Base-by-base conservation (phyloP, 257 asterid genomes). In the Haberlea rhodopensis region DNA sequence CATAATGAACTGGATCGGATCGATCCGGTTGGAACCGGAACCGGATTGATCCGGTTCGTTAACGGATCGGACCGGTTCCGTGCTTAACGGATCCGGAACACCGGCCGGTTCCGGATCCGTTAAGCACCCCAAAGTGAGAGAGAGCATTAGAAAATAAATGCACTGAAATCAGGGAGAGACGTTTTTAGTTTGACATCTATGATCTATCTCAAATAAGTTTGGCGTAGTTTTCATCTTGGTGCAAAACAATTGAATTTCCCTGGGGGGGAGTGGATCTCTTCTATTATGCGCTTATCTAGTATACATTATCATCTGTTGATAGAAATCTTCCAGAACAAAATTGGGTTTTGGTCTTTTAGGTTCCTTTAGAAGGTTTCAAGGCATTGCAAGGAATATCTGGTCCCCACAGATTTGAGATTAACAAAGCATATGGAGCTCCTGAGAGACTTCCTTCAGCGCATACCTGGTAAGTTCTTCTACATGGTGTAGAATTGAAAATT, bases 331-430 rank as follows among this genome's bases (percentile, higher is more conserved):
- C 61, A 48, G 69, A 25, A 43, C 68, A 72, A 66, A 80, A 60
- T 53, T 32, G 31, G 48, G 10, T 48, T 60, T 68, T 65, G 66
- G 61, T 54, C 21, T 71, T 10, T 67, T 66, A 92, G 99, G 97
- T 92, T 71, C 99, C 99, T 60, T 73, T 92, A 67, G 97, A 92
- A 76, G 99, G 99, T 69, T 92, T 92, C 43, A 89, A 89, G 79
- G 99, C 97, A 57, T 79, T 92, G 61, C 99, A 92, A 75, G 99
- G 97, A 66, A 89, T 92, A 72, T 92, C 99, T 24, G 99, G 99
- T 65, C 95, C 97, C 1, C 97, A 92, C 78, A 89, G 82, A 75
- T 92, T 92, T 78, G 97, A 92, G 81, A 84, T 92, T 76, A 97
- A 92, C 84, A 89, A 87, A 74, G 97, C 97, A 62, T 89, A 87